A percentile compares a stretch with the other conserved stretches of the same genome.
These are phyloP conservation scores for Aspergillus baeticus DNA, from an alignment of 495 filamentous ascomycete genomes.

Conservation along the genomic window DNA sequence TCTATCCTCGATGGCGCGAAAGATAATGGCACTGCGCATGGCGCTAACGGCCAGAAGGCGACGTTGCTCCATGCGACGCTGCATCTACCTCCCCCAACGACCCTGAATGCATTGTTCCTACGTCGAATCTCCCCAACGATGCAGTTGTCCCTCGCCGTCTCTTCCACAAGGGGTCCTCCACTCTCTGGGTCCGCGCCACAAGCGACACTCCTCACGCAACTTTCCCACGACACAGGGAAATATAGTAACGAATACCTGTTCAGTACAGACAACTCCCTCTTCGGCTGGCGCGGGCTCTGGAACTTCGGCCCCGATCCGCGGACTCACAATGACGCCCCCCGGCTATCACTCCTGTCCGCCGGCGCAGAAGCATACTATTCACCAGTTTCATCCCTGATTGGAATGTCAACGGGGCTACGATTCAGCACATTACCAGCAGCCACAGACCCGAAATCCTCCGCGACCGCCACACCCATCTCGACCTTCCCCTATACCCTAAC, in stretches of 20 bases:
- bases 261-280: conserved; percentile 84
- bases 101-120: conserved; percentile 83
- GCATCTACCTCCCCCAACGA: conserved; percentile 74
- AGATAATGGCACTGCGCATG: conserved; percentile 14
- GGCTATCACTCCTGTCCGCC: conserved; percentile 58
- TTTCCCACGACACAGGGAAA: conserved; percentile 85
- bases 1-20: conserved; percentile 28
- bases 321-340: conserved; percentile 16
- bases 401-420: conserved; percentile 75
- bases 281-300: conserved; percentile 86
- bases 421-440: conserved; percentile 91
- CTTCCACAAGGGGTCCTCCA: conserved; percentile 63
- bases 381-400: conserved; percentile 84
- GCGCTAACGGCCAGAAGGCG: conserved; percentile 43
- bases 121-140: conserved; percentile 74
- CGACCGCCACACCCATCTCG: conserved; percentile 34
- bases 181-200: conserved; percentile 45
- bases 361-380: conserved; percentile 97
- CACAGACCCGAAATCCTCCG: conserved; percentile 49
- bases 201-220: conserved; percentile 62
- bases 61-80: conserved; percentile 85
- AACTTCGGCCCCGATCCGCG: conserved; percentile 88
- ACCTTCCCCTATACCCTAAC: conserved; percentile 88
- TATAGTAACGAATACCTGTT: conserved; percentile 90
- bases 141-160: conserved; percentile 77